A percentile compares a stretch with the other conserved stretches of the same genome.
phyloP scores from a whole-genome alignment of 2,329 filamentous ascomycete species.

The Basipetospora chlamydospora region DNA sequence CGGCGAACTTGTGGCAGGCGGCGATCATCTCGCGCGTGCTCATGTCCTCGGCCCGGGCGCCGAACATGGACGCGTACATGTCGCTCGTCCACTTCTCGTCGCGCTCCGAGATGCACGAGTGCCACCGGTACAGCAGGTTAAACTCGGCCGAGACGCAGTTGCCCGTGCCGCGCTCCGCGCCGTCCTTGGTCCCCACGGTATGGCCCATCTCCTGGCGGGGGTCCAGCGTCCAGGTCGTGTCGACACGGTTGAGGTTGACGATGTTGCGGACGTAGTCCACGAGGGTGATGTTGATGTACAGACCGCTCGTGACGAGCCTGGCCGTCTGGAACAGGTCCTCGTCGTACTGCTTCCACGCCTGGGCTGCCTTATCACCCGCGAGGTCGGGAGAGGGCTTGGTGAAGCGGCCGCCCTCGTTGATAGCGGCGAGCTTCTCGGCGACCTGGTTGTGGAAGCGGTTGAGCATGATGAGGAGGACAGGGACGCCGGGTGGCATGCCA shows the following conservation, averaged over 20 bases:
- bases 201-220: constrained; percentile 55
- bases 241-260: constrained; percentile 40
- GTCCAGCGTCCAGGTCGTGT: constrained; percentile 71
- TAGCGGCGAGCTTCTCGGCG: constrained; percentile 62
- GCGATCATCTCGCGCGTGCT: constrained; percentile 44
- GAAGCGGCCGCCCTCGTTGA: constrained; percentile 76
- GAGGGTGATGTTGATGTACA: constrained; percentile 68
- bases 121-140: constrained; percentile 80
- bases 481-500: constrained; percentile 57
- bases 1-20: constrained; percentile 49
- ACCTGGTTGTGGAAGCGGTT: constrained; percentile 80
- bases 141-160: constrained; percentile 82
- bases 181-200: constrained; percentile 33
- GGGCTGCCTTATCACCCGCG: constrained; percentile 30
- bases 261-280: constrained; percentile 70
- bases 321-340: constrained; percentile 70
- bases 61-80: constrained; percentile 32
- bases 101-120: constrained; percentile 58
- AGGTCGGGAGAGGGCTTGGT: constrained; percentile 41
- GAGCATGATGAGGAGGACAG: constrained; percentile 63
- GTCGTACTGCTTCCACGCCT: constrained; percentile 54
- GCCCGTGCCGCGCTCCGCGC: constrained; percentile 56
- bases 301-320: constrained; percentile 55
- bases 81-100: constrained; percentile 72
- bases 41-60: constrained; percentile 19